These are phyloP conservation scores for Starmerella potacharoeniae DNA, from an alignment of 805 yeast genomes.

Conservation along the genomic window DNA sequence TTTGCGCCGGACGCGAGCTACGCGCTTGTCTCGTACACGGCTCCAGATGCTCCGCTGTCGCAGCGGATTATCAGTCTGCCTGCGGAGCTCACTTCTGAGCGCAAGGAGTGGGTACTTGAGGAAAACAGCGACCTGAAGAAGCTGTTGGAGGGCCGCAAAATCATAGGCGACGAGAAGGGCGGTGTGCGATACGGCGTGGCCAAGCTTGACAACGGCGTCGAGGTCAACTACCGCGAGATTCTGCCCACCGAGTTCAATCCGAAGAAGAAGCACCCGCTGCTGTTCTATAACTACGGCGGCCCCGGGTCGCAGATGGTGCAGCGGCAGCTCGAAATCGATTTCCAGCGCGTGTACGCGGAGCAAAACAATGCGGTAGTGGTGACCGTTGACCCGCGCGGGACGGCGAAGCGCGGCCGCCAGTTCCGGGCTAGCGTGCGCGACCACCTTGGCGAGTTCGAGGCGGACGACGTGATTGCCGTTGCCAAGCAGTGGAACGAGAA, in stretches of 20 bases:
- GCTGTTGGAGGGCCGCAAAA: slow-evolving; percentile 21
- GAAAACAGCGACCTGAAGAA: slow-evolving; percentile 25
- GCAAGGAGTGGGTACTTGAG: slow-evolving; percentile 28
- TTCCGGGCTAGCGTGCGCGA: slow-evolving; percentile 76
- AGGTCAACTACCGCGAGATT: slow-evolving; percentile 58
- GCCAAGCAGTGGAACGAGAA: slow-evolving; percentile 59
- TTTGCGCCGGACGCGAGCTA: slow-evolving; percentile 74
- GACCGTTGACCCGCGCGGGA: slow-evolving; percentile 94
- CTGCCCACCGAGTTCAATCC: slow-evolving; percentile 61
- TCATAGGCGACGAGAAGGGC: slow-evolving; percentile 39
- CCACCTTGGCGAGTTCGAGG: slow-evolving; percentile 69
- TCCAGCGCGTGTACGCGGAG: slow-evolving; percentile 68
- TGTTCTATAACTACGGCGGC: slow-evolving; percentile 89
- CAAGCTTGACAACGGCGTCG: slow-evolving; percentile 30
- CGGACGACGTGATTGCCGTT: slow-evolving; percentile 75
- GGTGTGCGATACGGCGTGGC: slow-evolving; percentile 36
- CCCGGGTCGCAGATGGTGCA: slow-evolving; percentile 83
- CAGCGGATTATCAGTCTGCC: slow-evolving; percentile 57
- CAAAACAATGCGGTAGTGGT: slow-evolving; percentile 75
- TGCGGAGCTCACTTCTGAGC: slow-evolving; percentile 22
- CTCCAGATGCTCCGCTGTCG: slow-evolving; percentile 57
- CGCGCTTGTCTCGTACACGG: slow-evolving; percentile 63
- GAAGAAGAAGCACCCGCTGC: slow-evolving; percentile 59
- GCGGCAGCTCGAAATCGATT: slow-evolving; percentile 47
- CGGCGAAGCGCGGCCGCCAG: slow-evolving; percentile 73